These are phyloP conservation scores for Abelmoschus esculentus DNA, from an alignment of 345 rosid genomes.

Conservation along the genomic window DNA sequence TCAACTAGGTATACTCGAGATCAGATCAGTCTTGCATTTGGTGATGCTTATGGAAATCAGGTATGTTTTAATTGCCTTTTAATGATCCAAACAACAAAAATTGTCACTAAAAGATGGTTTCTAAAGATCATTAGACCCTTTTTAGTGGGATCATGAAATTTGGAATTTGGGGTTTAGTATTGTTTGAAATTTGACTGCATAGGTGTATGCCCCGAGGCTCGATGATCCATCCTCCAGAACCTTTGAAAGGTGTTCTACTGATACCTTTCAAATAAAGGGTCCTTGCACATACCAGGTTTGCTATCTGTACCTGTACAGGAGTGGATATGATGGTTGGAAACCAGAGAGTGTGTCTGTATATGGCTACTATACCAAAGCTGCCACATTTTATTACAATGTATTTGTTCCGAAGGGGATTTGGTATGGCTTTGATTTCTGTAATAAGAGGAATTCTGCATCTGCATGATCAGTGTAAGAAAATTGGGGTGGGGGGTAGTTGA, in stretches of 20 bases:
- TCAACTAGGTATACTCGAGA: conserved; percentile 55
- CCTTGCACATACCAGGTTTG: conserved; percentile 56
- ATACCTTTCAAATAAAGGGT: conserved; percentile 53
- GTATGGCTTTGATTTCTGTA: conserved; percentile 57
- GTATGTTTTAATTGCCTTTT: conserved; percentile 21
- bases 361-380: conserved; percentile 30
- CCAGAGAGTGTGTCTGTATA: conserved; percentile 47
- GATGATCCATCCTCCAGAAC: conserved; percentile 44
- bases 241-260: conserved; percentile 61
- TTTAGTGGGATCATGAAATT: no score
- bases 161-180: no score
- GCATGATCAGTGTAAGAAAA: neutral
- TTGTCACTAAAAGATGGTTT: no score
- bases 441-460: neutral
- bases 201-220: conserved; percentile 55
- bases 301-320: conserved; percentile 44
- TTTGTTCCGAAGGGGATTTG: conserved; percentile 41
- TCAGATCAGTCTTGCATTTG: conserved; percentile 65
- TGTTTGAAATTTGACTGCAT: conserved; percentile 2
- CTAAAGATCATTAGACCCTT: no score
- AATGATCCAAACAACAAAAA: no score
- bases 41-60: conserved; percentile 67
- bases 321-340: conserved; percentile 63
- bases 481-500: neutral
- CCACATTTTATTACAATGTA: conserved; percentile 40